Percentiles rank a stretch among this genome's conserved stretches.
These are phyloP conservation scores for Populus simonii DNA, from an alignment of 345 rosid species.

Conservation along the genomic window DNA sequence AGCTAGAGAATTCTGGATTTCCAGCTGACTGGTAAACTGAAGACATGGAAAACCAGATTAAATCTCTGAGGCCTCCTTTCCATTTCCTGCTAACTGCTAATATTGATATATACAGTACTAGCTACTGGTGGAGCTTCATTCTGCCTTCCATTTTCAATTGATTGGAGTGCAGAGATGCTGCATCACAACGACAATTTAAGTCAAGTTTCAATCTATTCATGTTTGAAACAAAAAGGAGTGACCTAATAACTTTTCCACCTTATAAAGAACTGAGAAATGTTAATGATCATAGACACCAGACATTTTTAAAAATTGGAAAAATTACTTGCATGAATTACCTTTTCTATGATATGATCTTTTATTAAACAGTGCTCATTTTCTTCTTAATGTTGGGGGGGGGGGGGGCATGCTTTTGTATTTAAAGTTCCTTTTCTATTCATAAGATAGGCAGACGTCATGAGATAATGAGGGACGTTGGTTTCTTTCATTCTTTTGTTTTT, in stretches of 20 bases:
- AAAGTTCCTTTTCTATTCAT: neutral
- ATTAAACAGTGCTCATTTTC: neutral
- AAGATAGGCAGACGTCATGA: neutral
- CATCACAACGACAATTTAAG: neutral
- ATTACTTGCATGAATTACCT: neutral
- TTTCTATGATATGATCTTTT: neutral
- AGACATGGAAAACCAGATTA: slow-evolving; percentile 33
- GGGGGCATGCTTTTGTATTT: neutral
- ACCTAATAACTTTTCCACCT: neutral
- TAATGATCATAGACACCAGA: neutral
- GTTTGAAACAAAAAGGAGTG: neutral
- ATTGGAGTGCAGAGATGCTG: slow-evolving; percentile 56
- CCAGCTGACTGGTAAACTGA: slow-evolving; percentile 19
- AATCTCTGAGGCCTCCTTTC: slow-evolving; percentile 29
- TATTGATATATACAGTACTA: slow-evolving; percentile 37
- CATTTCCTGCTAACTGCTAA: slow-evolving; percentile 35
- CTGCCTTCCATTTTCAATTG: slow-evolving; percentile 43
- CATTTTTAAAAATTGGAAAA: neutral
- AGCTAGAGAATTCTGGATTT: slow-evolving; percentile 27
- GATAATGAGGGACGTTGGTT: neutral
- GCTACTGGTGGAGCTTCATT: slow-evolving; percentile 24
- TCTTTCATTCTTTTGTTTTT: neutral
- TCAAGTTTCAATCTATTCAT: neutral
- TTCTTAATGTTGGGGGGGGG: neutral
- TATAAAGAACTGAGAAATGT: neutral